Evolutionary conservation across 1,284 basidiomycete genomes (phyloP), one percentile per base, ranked within the genome.

Genomic region (Schizophyllum commune): DNA sequence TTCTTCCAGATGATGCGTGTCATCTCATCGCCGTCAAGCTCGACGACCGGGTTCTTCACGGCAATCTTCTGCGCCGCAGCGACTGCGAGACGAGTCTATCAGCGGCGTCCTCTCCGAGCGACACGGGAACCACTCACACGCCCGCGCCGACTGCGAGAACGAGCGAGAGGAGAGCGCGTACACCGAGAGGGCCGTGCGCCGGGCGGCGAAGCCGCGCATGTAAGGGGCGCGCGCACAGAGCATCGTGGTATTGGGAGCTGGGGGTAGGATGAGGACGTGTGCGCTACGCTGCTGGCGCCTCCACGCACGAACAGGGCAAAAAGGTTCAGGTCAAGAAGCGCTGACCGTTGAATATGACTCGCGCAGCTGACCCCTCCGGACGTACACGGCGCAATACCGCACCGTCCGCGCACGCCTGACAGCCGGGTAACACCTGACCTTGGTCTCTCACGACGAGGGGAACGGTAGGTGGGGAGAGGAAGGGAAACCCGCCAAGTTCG

Each of bases 1-100:
- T 96, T 97, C 83, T 97, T 94, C 96, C 96, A 98, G 75, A 98
- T 97, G 69, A 97, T 95, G 68, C 94, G 83, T 52, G 94, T 97
- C 94, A 96, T 96, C 77, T 97, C 94, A 76, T 97, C 94, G 59
- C 94, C 94, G 74, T 97, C 94, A 61, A 98, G 86, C 81, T 98
- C 96, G 63, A 98, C 96, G 64, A 99, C 86, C 20, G 96, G 95
- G 53, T 55, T 55, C 19, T 55, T 20, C 9, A 55, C 27, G 15
- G 27, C 53, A 21, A 55, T 27, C 19, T 55, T 55, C 9, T 55
- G 53, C 39, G 17, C 17, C 39, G 17, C 17, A 17, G 39, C 9
- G 39, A 47, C 39, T 47, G 39, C 39, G 39, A 47, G 39, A 47
- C 39, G 39, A 47, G 39, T 13, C 39, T 17, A 13, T 47, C 17